phyloP scores from a whole-genome alignment of 768 basidiomycete genomes.

The Clathrus columnatus region DNA sequence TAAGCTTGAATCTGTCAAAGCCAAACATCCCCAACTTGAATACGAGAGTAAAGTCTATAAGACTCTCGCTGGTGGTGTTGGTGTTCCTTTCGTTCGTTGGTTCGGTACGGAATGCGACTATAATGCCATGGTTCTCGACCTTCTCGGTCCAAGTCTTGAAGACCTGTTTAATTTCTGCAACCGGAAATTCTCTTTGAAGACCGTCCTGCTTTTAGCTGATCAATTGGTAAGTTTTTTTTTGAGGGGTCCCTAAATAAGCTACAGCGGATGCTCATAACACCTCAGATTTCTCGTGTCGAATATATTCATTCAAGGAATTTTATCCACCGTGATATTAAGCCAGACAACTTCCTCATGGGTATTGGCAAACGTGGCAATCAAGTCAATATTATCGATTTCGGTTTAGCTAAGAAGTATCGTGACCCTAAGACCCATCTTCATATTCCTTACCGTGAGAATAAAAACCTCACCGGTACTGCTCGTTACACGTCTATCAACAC shows the following conservation, averaged over 20 bases:
- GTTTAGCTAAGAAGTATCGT: constrained; percentile 98
- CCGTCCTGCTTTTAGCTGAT: constrained; percentile 91
- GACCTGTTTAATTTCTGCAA: constrained; percentile 94
- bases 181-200: constrained; percentile 96
- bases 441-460: constrained; percentile 99
- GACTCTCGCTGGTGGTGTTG: constrained; percentile 98
- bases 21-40: constrained; percentile 99
- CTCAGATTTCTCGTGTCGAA: constrained; percentile 93
- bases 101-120: constrained; percentile 96
- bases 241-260: constrained; percentile 3
- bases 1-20: constrained; percentile 99
- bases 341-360: constrained; percentile 99
- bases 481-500: constrained; percentile 99
- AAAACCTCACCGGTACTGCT: constrained; percentile 98
- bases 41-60: constrained; percentile 93
- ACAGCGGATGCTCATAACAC: background rate
- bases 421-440: constrained; percentile 99
- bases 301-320: constrained; percentile 99
- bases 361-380: constrained; percentile 99
- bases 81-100: constrained; percentile 97
- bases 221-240: constrained; percentile 83
- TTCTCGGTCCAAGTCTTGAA: constrained; percentile 75
- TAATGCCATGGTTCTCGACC: constrained; percentile 98
- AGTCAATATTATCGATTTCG: constrained; percentile 95
- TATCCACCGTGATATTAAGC: constrained; percentile 96